These are phyloP conservation scores for Pseudopithomyces maydicus DNA, from an alignment of 2,329 filamentous ascomycete species.

Conservation along the genomic window DNA sequence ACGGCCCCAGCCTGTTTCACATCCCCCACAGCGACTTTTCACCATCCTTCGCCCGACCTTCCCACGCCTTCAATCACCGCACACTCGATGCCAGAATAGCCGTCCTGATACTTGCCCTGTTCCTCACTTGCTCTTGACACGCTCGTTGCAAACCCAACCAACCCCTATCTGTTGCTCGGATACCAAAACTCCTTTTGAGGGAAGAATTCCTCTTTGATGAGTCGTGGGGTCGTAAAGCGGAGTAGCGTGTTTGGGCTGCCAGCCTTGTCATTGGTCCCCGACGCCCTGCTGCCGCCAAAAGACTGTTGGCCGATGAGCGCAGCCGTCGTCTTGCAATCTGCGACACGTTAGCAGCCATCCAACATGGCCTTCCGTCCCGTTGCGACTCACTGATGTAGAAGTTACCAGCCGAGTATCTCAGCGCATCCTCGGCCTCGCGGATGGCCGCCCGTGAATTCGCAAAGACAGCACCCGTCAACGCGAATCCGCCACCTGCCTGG, in stretches of 20 bases:
- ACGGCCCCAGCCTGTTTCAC: no score
- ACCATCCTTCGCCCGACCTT: no score
- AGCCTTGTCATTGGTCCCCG: conserved; percentile 62
- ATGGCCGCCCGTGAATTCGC: conserved; percentile 69
- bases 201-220: conserved; percentile 61
- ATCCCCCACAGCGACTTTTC: not conserved
- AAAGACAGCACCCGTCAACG: conserved; percentile 75
- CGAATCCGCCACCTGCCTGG: conserved; percentile 71
- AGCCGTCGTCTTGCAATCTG: conserved; percentile 36
- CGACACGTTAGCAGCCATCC: conserved; percentile 3
- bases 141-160: not conserved
- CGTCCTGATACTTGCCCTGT: no score
- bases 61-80: not conserved
- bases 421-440: conserved; percentile 69
- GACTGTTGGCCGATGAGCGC: conserved; percentile 53
- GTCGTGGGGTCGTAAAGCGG: conserved; percentile 59
- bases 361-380: no score
- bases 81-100: not conserved
- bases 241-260: conserved; percentile 56
- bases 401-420: conserved; percentile 76
- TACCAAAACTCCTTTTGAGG: conserved; percentile 53
- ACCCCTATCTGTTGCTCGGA: conserved; percentile 51
- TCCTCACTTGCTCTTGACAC: no score
- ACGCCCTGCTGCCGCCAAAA: conserved; percentile 58
- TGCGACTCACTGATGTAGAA: conserved; percentile 70